These are phyloP conservation scores for Tylopilus vinaceipallidus DNA, from an alignment of 768 basidiomycete genomes.

Conservation along the genomic window DNA sequence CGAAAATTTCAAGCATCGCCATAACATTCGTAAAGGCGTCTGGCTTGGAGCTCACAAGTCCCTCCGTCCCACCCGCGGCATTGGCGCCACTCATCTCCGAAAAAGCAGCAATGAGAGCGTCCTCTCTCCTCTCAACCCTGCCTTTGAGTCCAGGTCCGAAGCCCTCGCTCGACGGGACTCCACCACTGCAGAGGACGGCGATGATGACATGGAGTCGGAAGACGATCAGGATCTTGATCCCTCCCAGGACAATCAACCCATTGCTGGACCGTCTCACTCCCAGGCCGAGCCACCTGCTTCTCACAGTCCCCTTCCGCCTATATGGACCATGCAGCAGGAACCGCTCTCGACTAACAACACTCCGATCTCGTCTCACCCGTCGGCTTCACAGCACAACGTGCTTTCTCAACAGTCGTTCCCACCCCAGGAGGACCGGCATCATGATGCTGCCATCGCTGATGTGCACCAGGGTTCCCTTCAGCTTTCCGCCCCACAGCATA, in stretches of 20 bases:
- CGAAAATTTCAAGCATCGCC: conserved; percentile 86
- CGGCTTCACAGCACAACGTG: conserved; percentile 27
- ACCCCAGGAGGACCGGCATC: conserved; percentile 27
- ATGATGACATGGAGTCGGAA: conserved; percentile 38
- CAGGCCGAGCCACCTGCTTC: conserved; percentile 23
- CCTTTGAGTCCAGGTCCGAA: conserved; percentile 36
- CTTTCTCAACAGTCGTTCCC: conserved; percentile 31
- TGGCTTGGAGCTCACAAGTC: conserved; percentile 45
- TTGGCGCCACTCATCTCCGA: conserved; percentile 36
- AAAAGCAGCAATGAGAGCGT: conserved; percentile 34
- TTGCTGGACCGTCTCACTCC: conserved; percentile 31
- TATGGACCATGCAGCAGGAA: conserved; percentile 34
- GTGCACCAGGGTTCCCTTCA: conserved; percentile 31
- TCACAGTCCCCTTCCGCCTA: conserved; percentile 32
- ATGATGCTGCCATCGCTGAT: conserved; percentile 23
- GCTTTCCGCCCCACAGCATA: conserved; percentile 30
- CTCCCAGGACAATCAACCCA: conserved; percentile 23
- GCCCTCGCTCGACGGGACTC: conserved; percentile 27
- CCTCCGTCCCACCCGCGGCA: conserved; percentile 31
- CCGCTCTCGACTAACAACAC: conserved; percentile 25
- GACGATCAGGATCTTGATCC: conserved; percentile 32
- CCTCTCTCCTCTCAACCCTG: conserved; percentile 40
- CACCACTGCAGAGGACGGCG: conserved; percentile 30
- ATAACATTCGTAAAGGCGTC: conserved; percentile 67
- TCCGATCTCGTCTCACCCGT: conserved; percentile 32